Base-by-base conservation (phyloP, 2,329 filamentous ascomycete species). In the Fusarium goolgardi region DNA sequence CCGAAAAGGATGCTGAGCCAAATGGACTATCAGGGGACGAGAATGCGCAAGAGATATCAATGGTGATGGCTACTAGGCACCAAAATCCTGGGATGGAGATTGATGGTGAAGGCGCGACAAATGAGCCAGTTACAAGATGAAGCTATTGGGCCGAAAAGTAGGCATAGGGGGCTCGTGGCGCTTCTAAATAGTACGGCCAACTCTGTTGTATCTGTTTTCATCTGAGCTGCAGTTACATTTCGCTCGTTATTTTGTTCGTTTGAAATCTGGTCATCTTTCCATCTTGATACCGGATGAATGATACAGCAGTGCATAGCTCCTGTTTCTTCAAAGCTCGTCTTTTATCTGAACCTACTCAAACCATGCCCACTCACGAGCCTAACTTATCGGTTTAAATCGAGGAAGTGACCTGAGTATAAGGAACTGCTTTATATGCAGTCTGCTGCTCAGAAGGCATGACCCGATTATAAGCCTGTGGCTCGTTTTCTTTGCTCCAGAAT, bases 401-500 rank as follows among this genome's bases (percentile, higher is more conserved):
- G 8, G 66, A 44, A 37, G 25, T 23, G 5, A 37, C 12, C 12
- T 61, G 55, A 1, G 50, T n/a, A 13, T 23, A 7, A 0, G 57
- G 29, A 4, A 31, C 46, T 10, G 56, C 54, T n/a, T 61, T 73
- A 9, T 64, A 65, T 5, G 40, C 57, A 4, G 56, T 52, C 25
- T 69, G 55, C 5, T 20, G 41, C 13, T 67, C 59, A 20, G 40
- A 10, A 3, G 58, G 67, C 50, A 65, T 47, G 6, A 61, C 65
- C 16, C 58, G 56, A 25, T 69, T 58, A 18, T 73, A 69, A 2
- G 62, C 46, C 12, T 50, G 43, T 15, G 60, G 47, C 4, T 45
- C 65, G 3, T 31, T 53, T n/a, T 55, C 65, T 50, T 45, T 67
- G 50, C 47, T 63, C 57, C 66, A 71, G 44, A 71, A 65, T 3